These are phyloP conservation scores for Penicillium occitanis DNA, from an alignment of 2,329 filamentous ascomycete genomes.

Conservation along the genomic window DNA sequence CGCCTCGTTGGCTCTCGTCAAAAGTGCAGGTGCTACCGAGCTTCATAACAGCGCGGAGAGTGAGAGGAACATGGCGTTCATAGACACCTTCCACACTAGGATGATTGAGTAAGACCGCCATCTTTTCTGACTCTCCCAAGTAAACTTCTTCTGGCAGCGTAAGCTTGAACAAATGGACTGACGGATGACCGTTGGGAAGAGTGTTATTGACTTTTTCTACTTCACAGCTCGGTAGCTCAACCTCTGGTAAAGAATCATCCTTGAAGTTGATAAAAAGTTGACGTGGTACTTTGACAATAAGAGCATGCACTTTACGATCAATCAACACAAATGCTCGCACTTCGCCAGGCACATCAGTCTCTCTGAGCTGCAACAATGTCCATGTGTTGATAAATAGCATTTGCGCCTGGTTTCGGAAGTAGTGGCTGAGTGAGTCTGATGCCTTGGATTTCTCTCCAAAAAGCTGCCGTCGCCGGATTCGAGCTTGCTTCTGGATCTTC, in stretches of 20 bases:
- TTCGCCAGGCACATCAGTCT: slow-evolving; percentile 80
- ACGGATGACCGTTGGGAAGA: slow-evolving; percentile 90
- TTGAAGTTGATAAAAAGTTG: slow-evolving; percentile 92
- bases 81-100: slow-evolving; percentile 96
- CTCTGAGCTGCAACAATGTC: slow-evolving; percentile 86
- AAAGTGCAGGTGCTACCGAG: slow-evolving; percentile 91
- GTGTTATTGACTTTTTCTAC: slow-evolving; percentile 94
- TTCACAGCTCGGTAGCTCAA: slow-evolving; percentile 79
- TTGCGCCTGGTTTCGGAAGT: slow-evolving; percentile 91
- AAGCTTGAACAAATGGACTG: slow-evolving; percentile 90
- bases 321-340: slow-evolving; percentile 89
- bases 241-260: slow-evolving; percentile 79
- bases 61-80: slow-evolving; percentile 86
- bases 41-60: slow-evolving; percentile 81
- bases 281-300: slow-evolving; percentile 86
- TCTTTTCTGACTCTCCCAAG: slow-evolving; percentile 77
- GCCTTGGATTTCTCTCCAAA: slow-evolving; percentile 78
- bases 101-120: slow-evolving; percentile 82
- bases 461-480: slow-evolving; percentile 79
- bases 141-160: slow-evolving; percentile 87
- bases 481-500: slow-evolving; percentile 93
- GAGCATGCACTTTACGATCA: slow-evolving; percentile 81
- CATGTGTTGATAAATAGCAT: slow-evolving; percentile 87
- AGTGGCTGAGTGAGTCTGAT: slow-evolving; percentile 62
- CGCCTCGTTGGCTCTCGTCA: slow-evolving; percentile 84